A percentile compares a stretch with the other conserved stretches of the same genome.
phyloP scores from a whole-genome alignment of 495 filamentous ascomycete genomes.

The Podospora tetraspora region DNA sequence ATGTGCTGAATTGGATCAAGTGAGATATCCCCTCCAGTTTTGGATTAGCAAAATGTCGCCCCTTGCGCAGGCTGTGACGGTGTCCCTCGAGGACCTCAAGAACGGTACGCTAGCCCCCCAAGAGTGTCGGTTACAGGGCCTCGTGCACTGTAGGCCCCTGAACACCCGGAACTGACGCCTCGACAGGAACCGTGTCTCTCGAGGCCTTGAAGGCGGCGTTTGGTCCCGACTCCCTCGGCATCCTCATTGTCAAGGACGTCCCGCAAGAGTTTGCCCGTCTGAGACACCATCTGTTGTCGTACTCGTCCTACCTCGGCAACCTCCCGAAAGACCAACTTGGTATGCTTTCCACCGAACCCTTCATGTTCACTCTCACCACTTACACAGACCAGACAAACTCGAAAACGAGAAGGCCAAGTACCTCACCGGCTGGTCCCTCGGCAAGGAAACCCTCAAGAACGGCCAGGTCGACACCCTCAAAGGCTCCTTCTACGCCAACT shows the following conservation, averaged over 20 bases:
- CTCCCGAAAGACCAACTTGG: constrained; percentile 68
- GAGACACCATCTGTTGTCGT: constrained; percentile 70
- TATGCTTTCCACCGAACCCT: constrained; percentile 30
- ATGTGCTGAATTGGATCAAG: neutral
- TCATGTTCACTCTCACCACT: constrained; percentile 14
- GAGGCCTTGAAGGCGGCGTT: constrained; percentile 77
- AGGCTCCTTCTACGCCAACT: constrained; percentile 96
- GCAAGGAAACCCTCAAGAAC: constrained; percentile 88
- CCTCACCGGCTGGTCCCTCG: constrained; percentile 70
- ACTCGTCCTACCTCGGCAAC: constrained; percentile 84
- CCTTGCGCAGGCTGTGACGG: constrained; percentile 44
- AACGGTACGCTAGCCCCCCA: constrained; percentile 34
- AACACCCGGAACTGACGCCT: neutral
- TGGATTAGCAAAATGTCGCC: constrained; percentile 33
- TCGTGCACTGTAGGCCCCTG: neutral
- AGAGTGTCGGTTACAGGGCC: neutral
- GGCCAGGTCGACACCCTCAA: constrained; percentile 89
- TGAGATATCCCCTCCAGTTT: neutral
- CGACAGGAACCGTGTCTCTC: constrained; percentile 60
- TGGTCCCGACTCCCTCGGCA: constrained; percentile 84
- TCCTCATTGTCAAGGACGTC: constrained; percentile 84
- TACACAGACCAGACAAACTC: constrained; percentile 43
- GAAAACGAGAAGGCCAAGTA: constrained; percentile 61
- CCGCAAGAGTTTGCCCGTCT: constrained; percentile 62
- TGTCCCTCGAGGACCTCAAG: constrained; percentile 49